Evolutionary conservation across 202 grass and related monocot genomes (phyloP).

Genomic region (Saccharum hybrid): DNA sequence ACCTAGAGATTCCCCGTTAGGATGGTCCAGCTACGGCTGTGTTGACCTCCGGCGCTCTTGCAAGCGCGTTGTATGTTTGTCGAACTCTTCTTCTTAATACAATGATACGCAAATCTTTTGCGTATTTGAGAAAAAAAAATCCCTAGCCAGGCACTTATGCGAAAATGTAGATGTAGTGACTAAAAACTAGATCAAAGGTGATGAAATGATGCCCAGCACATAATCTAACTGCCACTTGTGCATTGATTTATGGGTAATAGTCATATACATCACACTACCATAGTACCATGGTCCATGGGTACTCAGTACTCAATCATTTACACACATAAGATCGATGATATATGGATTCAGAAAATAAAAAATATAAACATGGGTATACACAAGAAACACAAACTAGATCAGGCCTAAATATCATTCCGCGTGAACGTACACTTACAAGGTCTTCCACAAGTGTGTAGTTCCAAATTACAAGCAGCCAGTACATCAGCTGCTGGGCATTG

Average conservation of each 20-base stretch:
- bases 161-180: background rate
- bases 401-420: constrained; percentile 14
- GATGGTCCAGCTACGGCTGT: too few species aligned
- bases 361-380: constrained; percentile 4
- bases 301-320: constrained; percentile 18
- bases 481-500: background rate
- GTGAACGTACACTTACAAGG: background rate
- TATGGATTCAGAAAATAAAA: constrained; percentile 14
- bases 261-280: constrained; percentile 28
- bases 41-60: too few species aligned
- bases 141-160: background rate
- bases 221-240: constrained; percentile 28
- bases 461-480: constrained; percentile 25
- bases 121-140: too few species aligned
- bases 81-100: too few species aligned
- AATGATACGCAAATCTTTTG: too few species aligned
- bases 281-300: background rate
- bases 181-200: background rate
- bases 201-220: background rate
- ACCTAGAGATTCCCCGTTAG: too few species aligned
- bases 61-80: too few species aligned
- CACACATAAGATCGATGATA: constrained; percentile 27
- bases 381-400: constrained; percentile 38
- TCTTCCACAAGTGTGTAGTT: constrained; percentile 34
- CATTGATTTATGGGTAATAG: background rate